Percentiles rank a stretch among this genome's conserved stretches.
phyloP scores from a whole-genome alignment of 306 rosid genomes.

The Dalbergia cochinchinensis region DNA sequence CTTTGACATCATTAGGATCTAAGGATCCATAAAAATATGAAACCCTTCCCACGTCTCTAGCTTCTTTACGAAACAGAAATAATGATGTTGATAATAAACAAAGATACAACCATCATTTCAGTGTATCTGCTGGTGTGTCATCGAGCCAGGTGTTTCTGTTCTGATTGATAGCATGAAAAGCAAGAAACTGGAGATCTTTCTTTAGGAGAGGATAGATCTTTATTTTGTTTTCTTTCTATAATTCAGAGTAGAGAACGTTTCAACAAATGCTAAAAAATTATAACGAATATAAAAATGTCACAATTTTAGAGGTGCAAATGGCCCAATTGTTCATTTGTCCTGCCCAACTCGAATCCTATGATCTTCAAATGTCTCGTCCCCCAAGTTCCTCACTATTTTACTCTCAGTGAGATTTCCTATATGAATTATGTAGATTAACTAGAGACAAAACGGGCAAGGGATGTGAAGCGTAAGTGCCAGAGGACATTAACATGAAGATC shows the following conservation, averaged over 20 bases:
- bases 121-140: background rate
- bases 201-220: no score
- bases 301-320: constrained; percentile 6
- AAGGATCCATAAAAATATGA: background rate
- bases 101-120: background rate
- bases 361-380: constrained; percentile 30
- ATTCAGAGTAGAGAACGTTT: constrained; percentile 19
- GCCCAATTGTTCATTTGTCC: constrained; percentile 27
- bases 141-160: background rate
- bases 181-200: background rate
- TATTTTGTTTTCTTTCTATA: background rate
- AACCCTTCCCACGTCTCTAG: background rate
- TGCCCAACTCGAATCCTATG: constrained; percentile 20
- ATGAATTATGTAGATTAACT: background rate
- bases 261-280: background rate
- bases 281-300: constrained; percentile 11
- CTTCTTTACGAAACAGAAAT: background rate
- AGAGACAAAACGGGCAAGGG: background rate
- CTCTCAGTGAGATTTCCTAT: constrained; percentile 10
- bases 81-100: background rate
- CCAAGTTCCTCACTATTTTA: constrained; percentile 34
- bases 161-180: constrained; percentile 14
- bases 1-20: background rate
- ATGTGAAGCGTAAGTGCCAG: constrained; percentile 30
- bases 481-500: constrained; percentile 35